Conservation (phyloP, 2,329 filamentous ascomycete species). For the Pseudogymnoascus sp. region DNA sequence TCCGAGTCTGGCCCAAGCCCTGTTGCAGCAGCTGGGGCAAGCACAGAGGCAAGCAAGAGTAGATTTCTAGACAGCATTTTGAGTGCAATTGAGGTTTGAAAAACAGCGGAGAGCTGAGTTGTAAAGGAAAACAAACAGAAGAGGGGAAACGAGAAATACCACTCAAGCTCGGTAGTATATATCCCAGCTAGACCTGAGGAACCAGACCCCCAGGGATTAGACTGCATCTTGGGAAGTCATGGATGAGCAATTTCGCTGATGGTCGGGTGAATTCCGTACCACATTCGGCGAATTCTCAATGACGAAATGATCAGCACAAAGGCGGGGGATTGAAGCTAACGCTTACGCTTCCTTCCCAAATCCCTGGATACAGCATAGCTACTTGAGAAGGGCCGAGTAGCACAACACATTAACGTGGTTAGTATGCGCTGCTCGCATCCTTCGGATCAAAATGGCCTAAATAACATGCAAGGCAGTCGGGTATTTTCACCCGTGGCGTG, state of each 20-base stretch:
- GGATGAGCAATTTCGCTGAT: background rate
- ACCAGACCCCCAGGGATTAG: background rate
- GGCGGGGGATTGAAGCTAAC: background rate
- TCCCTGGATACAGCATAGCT: background rate
- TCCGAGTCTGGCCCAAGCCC: constrained; percentile 42
- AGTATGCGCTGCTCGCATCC: background rate
- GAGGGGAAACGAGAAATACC: background rate
- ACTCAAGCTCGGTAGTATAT: background rate
- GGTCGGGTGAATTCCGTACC: background rate
- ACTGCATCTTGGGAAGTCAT: background rate
- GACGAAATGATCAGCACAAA: constrained; percentile 7
- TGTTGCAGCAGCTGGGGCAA: constrained; percentile 11
- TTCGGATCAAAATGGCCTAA: background rate
- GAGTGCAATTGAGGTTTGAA: background rate
- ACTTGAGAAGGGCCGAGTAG: background rate
- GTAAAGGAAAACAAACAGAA: background rate
- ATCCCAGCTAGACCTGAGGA: background rate
- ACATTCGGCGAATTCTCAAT: background rate
- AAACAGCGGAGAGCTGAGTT: background rate
- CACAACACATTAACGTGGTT: background rate
- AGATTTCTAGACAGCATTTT: constrained; percentile 19
- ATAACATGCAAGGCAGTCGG: background rate
- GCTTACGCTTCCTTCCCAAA: background rate
- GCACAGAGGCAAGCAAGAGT: constrained; percentile 14
- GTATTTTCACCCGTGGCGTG: background rate